Base-by-base conservation (phyloP, 805 yeast genomes). In the Wickerhamomyces sydowiorum region DNA sequence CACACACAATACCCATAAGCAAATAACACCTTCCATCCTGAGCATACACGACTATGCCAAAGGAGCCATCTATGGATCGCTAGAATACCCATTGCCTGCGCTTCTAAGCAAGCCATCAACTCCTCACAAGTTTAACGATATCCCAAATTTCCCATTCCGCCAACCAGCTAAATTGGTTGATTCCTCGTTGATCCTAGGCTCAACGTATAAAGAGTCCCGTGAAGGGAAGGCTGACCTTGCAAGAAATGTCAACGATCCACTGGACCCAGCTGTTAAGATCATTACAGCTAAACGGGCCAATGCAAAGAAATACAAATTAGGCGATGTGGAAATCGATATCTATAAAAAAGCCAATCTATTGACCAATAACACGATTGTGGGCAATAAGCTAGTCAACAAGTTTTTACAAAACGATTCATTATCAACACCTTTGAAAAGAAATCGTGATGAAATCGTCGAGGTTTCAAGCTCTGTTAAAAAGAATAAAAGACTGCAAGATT, bases 341-440 rank as follows among this genome's bases (percentile, higher is more conserved):
- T 24, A 25, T 23, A 43, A 37, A 27, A 43, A 38, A 37, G 15
- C 9, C 17, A 21, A 36, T 8, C 21, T 30, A 7, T 8, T 32
- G 2, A 23, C n/a, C 7, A 24, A 18, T n/a, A 29, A 22, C 14
- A 21, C 5, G 2, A 8, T 13, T 7, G n/a, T 15, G 25, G 27
- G 33, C 21, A 40, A 27, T 18, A 49, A 45, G 29, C 19, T 44
- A 3, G 15, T 47, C 3, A 44, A 43, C 27, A 49, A 38, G 24
- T 29, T 41, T 4, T 19, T 43, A 13, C 41, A 36, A 15, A 43
- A 46, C 15, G 47, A 43, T 8, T 40, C 47, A 1, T 22, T 36
- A 7, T 40, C 45, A 13, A 50, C 59, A 0, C 55, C 57, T 21
- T 44, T 54, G 37, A 57, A 57, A 42, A 54, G 61, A 54, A 53